Base-by-base conservation (phyloP, 2,329 filamentous ascomycete genomes). In the Hortaea sp. region DNA sequence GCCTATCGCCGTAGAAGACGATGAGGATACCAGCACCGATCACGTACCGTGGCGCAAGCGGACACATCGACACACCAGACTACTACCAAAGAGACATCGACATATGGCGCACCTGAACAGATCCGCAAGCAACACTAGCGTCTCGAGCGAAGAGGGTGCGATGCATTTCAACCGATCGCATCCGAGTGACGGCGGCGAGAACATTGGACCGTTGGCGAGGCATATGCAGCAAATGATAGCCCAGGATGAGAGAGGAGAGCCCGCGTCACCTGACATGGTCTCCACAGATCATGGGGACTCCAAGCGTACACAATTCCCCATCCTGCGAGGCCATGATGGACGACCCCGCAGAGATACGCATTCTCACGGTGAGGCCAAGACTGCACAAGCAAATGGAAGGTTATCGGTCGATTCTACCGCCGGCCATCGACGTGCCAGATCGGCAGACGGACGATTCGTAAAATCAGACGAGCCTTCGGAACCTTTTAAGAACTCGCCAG, bases 141-240 rank as follows among this genome's bases (percentile, higher is more conserved):
- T 37, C 5, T 60, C 58, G 5, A 62, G 57, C 57, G 59, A 53
- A 49, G 53, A 53, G 45, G 63, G 55, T 48, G 72, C 70, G 37
- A 73, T 71, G 47, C 70, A 76, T 30, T 51, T 55, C 28, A 42
- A 48, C 4, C 28, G 49, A 9, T 73, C 77, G 44, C 74, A 78
- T 78, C 7, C 54, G 51, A 49, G 53, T 38, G 49, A 49, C 11
- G 62, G 65, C 10, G 55, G 59, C 11, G 63, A 69, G 43, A 72
- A 73, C 42, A 69, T 64, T 13, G 71, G 69, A 6, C 69, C 72
- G 5, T 59, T 75, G 20, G 67, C 69, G 44, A 57, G 67, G 27
- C 70, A 70, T 42, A 67, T 73, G 61, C 61, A 66, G 40, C 54
- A 62, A 7, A 56, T 72, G 51, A 63, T 74, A 43, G 66, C 68